Percentiles rank a stretch among this genome's conserved stretches.
These are phyloP conservation scores for Globisporangium nagaii DNA, from an alignment of 352 stramenopile species.

Conservation along the genomic window DNA sequence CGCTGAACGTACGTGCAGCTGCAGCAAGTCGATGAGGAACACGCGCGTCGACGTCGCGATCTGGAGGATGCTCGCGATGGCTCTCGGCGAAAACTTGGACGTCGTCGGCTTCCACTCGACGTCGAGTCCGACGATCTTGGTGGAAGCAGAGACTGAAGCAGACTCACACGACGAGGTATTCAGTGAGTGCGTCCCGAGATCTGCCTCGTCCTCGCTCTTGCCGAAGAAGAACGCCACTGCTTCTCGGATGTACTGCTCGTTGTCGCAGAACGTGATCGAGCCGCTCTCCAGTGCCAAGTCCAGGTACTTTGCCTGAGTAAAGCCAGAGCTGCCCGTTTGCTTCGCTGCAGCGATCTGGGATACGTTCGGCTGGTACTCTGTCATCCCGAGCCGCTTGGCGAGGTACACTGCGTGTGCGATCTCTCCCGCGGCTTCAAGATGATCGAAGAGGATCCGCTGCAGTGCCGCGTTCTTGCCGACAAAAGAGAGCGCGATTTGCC, in stretches of 20 bases:
- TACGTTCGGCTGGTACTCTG: slow-evolving; percentile 31
- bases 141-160: not conserved
- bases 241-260: slow-evolving; percentile 19
- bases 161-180: not conserved
- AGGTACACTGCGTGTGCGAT: slow-evolving; percentile 20
- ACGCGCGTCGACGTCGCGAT: slow-evolving; percentile 38
- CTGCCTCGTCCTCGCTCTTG: not conserved
- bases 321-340: not conserved
- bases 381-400: slow-evolving; percentile 25
- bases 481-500: slow-evolving; percentile 57
- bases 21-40: slow-evolving; percentile 55
- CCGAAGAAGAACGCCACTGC: slow-evolving; percentile 25
- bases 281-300: slow-evolving; percentile 15
- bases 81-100: slow-evolving; percentile 19
- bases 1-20: slow-evolving; percentile 37
- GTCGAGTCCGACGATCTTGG: slow-evolving; percentile 40
- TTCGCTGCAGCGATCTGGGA: slow-evolving; percentile 5
- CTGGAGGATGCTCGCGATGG: slow-evolving; percentile 56
- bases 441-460: slow-evolving; percentile 38
- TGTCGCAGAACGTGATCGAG: slow-evolving; percentile 36
- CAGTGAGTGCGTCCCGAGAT: not conserved
- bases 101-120: slow-evolving; percentile 59
- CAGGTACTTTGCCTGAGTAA: slow-evolving; percentile 16
- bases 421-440: slow-evolving; percentile 34
- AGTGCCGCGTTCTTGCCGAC: slow-evolving; percentile 47